Conservation (phyloP, 352 stramenopile species). For the Phytophthora citricola region DNA sequence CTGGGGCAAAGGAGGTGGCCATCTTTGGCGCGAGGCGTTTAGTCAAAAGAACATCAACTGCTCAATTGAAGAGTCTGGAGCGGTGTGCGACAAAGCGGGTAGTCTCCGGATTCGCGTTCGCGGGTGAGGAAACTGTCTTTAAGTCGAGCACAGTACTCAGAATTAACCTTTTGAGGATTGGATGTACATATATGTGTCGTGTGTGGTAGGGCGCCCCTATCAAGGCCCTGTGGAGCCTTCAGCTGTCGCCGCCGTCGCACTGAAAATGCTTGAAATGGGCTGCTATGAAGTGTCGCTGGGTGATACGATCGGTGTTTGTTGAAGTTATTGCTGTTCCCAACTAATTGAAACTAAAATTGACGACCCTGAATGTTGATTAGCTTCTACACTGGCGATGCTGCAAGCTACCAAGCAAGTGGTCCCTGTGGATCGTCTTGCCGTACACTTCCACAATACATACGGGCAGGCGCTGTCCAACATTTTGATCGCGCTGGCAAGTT, state of each 20-base stretch:
- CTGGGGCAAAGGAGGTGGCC: slow-evolving; percentile 92
- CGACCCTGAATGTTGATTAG: slow-evolving; percentile 34
- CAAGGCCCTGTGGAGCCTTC: slow-evolving; percentile 89
- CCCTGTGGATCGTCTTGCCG: slow-evolving; percentile 88
- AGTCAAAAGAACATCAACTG: slow-evolving; percentile 98
- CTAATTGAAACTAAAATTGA: slow-evolving; percentile 1
- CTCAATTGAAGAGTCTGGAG: slow-evolving; percentile 95
- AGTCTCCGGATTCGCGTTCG: slow-evolving; percentile 88
- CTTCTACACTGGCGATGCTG: slow-evolving; percentile 86
- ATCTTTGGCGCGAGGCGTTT: slow-evolving; percentile 97
- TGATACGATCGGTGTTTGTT: slow-evolving; percentile 92
- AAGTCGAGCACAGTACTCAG: too few species aligned
- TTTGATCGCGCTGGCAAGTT: slow-evolving; percentile 84
- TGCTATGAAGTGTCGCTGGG: slow-evolving; percentile 96
- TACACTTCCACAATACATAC: slow-evolving; percentile 99
- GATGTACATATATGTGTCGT: slow-evolving; percentile 92
- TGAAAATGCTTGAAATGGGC: slow-evolving; percentile 91
- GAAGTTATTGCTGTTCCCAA: not conserved
- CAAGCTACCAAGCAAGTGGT: slow-evolving; percentile 79
- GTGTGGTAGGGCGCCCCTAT: slow-evolving; percentile 97
- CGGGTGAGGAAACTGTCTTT: slow-evolving; percentile 50
- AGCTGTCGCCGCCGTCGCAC: slow-evolving; percentile 84
- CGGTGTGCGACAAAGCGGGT: slow-evolving; percentile 86
- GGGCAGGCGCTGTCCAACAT: slow-evolving; percentile 97
- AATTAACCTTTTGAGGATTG: slow-evolving; percentile 7